Percentiles rank a stretch among this genome's conserved stretches.
Evolutionary conservation across 495 filamentous ascomycete species (phyloP).

Genomic region (Gamarada debralockiae): DNA sequence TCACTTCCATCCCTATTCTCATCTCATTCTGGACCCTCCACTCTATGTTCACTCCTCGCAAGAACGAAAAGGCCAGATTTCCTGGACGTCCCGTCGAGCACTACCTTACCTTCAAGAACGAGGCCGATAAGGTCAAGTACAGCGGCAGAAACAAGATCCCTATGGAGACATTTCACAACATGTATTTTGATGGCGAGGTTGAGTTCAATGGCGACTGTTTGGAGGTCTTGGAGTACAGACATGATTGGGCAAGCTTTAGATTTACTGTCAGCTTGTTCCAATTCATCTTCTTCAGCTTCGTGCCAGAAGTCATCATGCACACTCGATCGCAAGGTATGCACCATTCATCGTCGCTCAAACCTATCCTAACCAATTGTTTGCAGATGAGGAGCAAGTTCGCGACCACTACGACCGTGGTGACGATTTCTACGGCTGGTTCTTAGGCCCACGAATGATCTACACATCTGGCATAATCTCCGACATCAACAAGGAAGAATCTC

Average conservation of each 20-base stretch:
- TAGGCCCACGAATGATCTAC: slow-evolving; percentile 87
- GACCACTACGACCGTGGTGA: slow-evolving; percentile 83
- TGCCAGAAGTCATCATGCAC: slow-evolving; percentile 74
- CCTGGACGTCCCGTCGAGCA: slow-evolving; percentile 78
- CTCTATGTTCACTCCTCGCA: slow-evolving; percentile 66
- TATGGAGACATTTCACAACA: slow-evolving; percentile 81
- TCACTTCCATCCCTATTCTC: slow-evolving; percentile 65
- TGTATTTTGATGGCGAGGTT: slow-evolving; percentile 81
- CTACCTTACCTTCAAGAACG: slow-evolving; percentile 80
- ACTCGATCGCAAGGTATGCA: slow-evolving; percentile 62
- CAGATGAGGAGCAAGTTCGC: slow-evolving; percentile 82
- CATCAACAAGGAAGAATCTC: slow-evolving; percentile 65
- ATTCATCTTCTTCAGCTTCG: slow-evolving; percentile 65
- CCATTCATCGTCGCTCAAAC: background rate
- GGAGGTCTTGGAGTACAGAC: slow-evolving; percentile 75
- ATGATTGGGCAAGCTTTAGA: slow-evolving; percentile 80
- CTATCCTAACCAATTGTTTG: slow-evolving; percentile 9
- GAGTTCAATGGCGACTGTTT: slow-evolving; percentile 80
- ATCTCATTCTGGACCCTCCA: slow-evolving; percentile 65
- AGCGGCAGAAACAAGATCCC: slow-evolving; percentile 75
- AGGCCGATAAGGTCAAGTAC: slow-evolving; percentile 67
- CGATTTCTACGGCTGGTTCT: slow-evolving; percentile 85
- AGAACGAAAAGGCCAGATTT: slow-evolving; percentile 71
- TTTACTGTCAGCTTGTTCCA: slow-evolving; percentile 69
- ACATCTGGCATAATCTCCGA: slow-evolving; percentile 77